Percentiles rank a stretch among this genome's conserved stretches.
Evolutionary conservation across 345 rosid genomes (phyloP).

Genomic region (Chamaenerion angustifolium): DNA sequence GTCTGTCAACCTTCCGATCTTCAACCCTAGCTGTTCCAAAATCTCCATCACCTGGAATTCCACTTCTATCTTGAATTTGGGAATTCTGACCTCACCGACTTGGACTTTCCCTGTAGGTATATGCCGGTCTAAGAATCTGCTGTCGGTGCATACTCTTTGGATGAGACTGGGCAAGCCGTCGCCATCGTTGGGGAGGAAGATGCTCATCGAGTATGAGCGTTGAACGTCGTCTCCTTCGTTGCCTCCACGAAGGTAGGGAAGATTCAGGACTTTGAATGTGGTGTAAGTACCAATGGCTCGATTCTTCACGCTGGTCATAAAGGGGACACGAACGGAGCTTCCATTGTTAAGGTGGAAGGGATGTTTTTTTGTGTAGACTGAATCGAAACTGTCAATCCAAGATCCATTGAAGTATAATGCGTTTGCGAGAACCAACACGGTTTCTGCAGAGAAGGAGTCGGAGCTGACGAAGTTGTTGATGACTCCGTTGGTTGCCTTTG

Average conservation of each 20-base stretch:
- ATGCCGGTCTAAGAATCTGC: too few species aligned
- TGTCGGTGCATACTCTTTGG: too few species aligned
- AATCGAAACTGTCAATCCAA: conserved; percentile 2
- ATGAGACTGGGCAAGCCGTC: too few species aligned
- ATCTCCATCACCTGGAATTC: too few species aligned
- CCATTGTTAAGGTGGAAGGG: conserved; percentile 12
- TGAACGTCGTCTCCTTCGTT: not conserved
- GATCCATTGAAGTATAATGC: conserved; percentile 12
- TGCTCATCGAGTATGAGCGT: too few species aligned
- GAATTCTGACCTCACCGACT: too few species aligned
- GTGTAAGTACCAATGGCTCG: not conserved
- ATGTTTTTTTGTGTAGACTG: not conserved
- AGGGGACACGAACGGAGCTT: conserved; percentile 5
- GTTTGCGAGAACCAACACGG: conserved; percentile 2
- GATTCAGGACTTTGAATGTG: conserved; percentile 1
- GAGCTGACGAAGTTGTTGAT: not conserved
- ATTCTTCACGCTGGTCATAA: not conserved
- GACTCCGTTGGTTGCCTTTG: conserved; percentile 1
- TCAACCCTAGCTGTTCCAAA: too few species aligned
- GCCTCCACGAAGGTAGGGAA: not conserved
- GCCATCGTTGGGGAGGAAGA: too few species aligned
- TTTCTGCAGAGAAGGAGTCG: not conserved
- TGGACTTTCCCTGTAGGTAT: too few species aligned
- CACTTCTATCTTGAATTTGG: too few species aligned
- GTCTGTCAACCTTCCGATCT: too few species aligned